Evolutionary conservation across 108 stramenopile species (phyloP).

Genomic region (Nannochloropsis salina): DNA sequence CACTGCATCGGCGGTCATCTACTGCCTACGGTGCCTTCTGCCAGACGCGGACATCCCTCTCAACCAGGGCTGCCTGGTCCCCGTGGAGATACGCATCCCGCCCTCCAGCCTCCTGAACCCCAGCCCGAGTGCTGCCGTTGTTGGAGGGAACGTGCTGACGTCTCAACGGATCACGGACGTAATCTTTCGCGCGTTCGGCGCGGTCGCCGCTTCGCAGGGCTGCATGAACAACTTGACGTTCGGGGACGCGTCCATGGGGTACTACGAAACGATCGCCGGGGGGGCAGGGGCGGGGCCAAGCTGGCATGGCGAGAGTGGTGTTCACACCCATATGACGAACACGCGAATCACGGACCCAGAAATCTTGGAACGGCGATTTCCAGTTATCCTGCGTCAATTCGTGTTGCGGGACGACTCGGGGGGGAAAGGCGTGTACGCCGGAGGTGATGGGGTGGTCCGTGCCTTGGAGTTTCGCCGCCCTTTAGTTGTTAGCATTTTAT

Average conservation of each 20-base stretch:
- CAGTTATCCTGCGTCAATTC: constrained; percentile 83
- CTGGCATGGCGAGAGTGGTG: constrained; percentile 88
- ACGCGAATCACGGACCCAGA: constrained; percentile 98
- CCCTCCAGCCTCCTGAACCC: constrained; percentile 72
- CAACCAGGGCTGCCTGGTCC: constrained; percentile 93
- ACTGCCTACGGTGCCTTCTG: constrained; percentile 85
- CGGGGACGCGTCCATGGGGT: constrained; percentile 86
- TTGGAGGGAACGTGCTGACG: constrained; percentile 97
- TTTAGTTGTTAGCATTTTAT: constrained; percentile 82
- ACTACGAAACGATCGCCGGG: constrained; percentile 97
- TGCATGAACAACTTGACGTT: constrained; percentile 99
- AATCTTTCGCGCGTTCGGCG: constrained; percentile 86
- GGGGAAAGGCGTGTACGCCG: constrained; percentile 72
- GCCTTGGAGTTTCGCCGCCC: constrained; percentile 88
- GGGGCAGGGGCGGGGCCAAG: constrained; percentile 95
- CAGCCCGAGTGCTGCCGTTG: constrained; percentile 82
- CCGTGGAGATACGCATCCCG: constrained; percentile 86
- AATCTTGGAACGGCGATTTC: constrained; percentile 85
- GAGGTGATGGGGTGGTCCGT: constrained; percentile 91
- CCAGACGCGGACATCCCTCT: constrained; percentile 78
- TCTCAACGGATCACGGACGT: constrained; percentile 96
- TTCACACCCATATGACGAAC: constrained; percentile 99
- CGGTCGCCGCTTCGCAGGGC: constrained; percentile 95
- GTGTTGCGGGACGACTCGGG: constrained; percentile 80
- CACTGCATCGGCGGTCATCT: constrained; percentile 94